phyloP scores from a whole-genome alignment of 75 land plant genomes.

The Larix kaempferi region DNA sequence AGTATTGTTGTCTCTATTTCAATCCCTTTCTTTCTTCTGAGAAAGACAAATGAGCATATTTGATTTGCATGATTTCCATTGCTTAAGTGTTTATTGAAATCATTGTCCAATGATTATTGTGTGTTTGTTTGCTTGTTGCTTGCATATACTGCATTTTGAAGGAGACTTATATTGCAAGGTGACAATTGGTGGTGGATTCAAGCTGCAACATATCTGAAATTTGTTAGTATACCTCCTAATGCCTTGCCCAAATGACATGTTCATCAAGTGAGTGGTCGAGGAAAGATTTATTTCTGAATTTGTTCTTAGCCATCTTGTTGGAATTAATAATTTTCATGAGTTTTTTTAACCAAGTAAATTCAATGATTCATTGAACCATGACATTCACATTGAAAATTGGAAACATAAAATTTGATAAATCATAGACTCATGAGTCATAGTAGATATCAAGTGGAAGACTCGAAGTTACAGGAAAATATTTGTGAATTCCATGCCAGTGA shows the following conservation, averaged over 20 bases:
- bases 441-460: no score
- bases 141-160: conserved; percentile 14
- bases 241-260: conserved; percentile 70
- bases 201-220: conserved; percentile 79
- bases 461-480: no score
- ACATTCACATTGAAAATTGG: no score
- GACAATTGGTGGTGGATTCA: conserved; percentile 99
- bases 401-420: no score
- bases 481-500: no score
- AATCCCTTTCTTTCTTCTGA: background rate
- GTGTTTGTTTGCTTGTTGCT: background rate
- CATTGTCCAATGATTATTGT: background rate
- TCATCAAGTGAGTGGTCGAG: conserved; percentile 42
- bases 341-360: background rate
- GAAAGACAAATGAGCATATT: background rate
- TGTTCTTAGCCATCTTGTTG: background rate
- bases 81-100: background rate
- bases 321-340: background rate
- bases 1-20: background rate
- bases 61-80: background rate
- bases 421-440: no score
- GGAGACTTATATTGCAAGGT: conserved; percentile 77
- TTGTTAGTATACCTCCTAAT: conserved; percentile 52
- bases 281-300: background rate
- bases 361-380: no score